phyloP scores from a whole-genome alignment of 2,329 filamentous ascomycete species.

The Diaporthe sp. region DNA sequence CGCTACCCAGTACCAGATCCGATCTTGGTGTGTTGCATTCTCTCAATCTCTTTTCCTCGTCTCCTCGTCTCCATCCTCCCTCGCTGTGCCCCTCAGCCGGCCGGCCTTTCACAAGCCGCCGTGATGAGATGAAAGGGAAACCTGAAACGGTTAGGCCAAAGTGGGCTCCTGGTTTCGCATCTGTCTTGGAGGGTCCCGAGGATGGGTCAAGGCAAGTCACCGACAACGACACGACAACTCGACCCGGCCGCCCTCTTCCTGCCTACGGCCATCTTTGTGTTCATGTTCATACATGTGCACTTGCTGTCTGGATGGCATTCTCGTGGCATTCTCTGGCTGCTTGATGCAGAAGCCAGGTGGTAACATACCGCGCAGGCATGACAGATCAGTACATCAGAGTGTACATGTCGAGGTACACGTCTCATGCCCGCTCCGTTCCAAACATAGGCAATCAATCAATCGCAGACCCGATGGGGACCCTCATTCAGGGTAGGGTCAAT shows the following conservation, averaged over 20 bases:
- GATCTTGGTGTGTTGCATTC: slow-evolving; percentile 21
- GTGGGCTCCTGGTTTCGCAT: slow-evolving; percentile 24
- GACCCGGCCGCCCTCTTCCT: neutral
- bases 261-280: neutral
- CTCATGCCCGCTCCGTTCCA: neutral
- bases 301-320: neutral
- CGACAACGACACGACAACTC: neutral
- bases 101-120: slow-evolving; percentile 20
- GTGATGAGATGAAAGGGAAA: slow-evolving; percentile 23
- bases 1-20: neutral
- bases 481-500: slow-evolving; percentile 25
- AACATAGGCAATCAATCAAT: slow-evolving; percentile 28
- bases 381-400: neutral
- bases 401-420: neutral
- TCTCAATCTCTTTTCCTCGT: neutral
- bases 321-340: neutral
- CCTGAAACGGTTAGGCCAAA: slow-evolving; percentile 21
- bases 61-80: neutral
- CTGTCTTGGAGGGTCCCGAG: slow-evolving; percentile 16
- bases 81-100: neutral
- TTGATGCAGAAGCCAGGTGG: neutral
- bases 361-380: neutral
- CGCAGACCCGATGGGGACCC: slow-evolving; percentile 17
- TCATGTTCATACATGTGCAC: neutral
- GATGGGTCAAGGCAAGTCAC: slow-evolving; percentile 3